Evolutionary conservation across 768 basidiomycete genomes (phyloP).

Genomic region (Postia placenta): DNA sequence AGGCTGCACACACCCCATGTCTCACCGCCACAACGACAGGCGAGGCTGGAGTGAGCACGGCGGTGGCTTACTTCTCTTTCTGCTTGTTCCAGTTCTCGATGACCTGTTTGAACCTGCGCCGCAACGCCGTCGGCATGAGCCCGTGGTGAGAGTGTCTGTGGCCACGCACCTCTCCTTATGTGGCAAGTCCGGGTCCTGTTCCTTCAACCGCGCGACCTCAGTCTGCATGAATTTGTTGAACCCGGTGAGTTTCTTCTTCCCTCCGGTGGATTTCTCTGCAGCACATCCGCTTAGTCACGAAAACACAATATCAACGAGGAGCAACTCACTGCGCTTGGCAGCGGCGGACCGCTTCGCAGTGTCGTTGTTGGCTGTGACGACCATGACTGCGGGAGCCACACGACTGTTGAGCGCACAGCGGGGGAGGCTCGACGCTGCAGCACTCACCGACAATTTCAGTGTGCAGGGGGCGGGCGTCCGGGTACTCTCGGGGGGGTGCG

Average conservation of each 20-base stretch:
- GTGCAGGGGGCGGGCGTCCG: no score
- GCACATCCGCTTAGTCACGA: neutral
- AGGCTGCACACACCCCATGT: no score
- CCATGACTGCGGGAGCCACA: conserved; percentile 11
- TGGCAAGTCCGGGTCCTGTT: conserved; percentile 60
- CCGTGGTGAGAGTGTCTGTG: no score
- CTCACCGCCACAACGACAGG: no score
- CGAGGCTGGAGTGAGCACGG: no score
- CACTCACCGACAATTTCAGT: conserved; percentile 2
- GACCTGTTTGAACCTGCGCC: conserved; percentile 51
- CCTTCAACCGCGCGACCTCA: conserved; percentile 76
- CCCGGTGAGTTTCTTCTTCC: conserved; percentile 58
- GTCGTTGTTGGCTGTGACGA: conserved; percentile 12
- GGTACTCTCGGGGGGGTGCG: no score
- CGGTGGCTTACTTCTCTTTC: conserved; percentile 56
- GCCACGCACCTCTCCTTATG: conserved; percentile 70
- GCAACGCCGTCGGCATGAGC: conserved; percentile 4
- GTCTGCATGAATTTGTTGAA: conserved; percentile 82
- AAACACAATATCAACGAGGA: neutral
- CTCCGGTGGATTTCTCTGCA: conserved; percentile 45
- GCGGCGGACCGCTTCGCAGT: conserved; percentile 14
- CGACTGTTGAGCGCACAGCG: conserved; percentile 3
- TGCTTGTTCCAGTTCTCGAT: conserved; percentile 75
- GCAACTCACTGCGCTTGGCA: conserved; percentile 20
- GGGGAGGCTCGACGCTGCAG: neutral